Evolutionary conservation across 805 yeast genomes (phyloP), one percentile per base, ranked within the genome.

Genomic region (Wickerhamiella parazyma): DNA sequence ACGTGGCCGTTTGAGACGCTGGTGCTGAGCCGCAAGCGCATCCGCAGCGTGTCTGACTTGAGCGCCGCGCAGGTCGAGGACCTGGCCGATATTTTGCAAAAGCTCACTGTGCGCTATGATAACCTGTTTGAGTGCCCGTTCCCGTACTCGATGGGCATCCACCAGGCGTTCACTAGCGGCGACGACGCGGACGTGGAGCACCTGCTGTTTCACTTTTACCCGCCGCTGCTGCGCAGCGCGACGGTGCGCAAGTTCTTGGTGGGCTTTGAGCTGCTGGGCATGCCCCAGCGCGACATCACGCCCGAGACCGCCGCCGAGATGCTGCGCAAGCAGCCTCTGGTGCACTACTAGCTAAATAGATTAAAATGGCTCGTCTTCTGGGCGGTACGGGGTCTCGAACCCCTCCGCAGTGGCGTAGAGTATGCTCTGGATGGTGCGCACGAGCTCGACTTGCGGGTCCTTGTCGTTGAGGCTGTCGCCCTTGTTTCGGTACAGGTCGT

Each of bases 361-460:
- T 12, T 40, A 46, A 31, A 46, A 46, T n/a, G 44, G 55, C 46
- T 53, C 57, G 22, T 53, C 55, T 12, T 49, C 55, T 5, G 49
- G 49, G 16, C 43, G 18, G 17, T 33, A 33, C 10, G 78, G 78
- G 19, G 71, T 69, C 53, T 77, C 80, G 56, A 85, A 85, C 1
- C 94, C 94, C 49, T 82, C 94, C 44, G 82, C 85, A 0, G 93
- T 80, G 6, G 80, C 72, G 53, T 83, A 87, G 49, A 87, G 63
- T 10, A 84, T 81, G 25, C 72, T 76, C 59, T 83, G 89, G 24
- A 89, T 71, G 54, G 80, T 77, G 19, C 72, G 65, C 21, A 78
- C 44, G 65, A 73, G 41, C 58, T 63, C 42, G 67, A 56, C 48
- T 19, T 49, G 44, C 19, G 51, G 47, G 20, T 47, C 48, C 51